phyloP scores from a whole-genome alignment of 2,329 filamentous ascomycete genomes.

The Clonostachys byssicola region DNA sequence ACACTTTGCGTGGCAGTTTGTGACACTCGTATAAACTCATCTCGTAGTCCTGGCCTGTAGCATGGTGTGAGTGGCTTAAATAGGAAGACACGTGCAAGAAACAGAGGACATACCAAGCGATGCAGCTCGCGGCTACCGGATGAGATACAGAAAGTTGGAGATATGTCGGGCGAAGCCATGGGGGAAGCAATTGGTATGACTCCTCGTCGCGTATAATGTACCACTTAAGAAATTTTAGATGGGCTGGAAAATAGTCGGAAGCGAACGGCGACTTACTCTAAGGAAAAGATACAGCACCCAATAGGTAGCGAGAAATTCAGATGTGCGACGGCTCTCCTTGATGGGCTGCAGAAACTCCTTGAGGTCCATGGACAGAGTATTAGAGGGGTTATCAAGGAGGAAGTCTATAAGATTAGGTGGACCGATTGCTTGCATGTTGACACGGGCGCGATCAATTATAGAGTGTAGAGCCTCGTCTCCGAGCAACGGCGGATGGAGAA shows the following conservation, averaged over 20 bases:
- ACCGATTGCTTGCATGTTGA: background rate
- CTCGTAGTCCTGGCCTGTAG: too few species aligned
- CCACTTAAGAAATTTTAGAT: background rate
- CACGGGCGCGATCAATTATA: background rate
- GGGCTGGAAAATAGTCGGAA: too few species aligned
- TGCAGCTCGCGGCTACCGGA: background rate
- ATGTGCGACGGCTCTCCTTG: background rate
- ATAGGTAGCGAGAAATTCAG: background rate
- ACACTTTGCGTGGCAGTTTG: background rate
- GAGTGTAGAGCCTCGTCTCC: too few species aligned
- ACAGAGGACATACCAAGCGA: background rate
- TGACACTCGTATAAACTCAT: too few species aligned
- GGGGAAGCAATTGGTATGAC: background rate
- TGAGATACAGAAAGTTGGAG: background rate
- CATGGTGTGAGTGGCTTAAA: too few species aligned
- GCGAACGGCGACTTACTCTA: background rate
- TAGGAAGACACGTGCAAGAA: background rate
- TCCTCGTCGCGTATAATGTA: background rate
- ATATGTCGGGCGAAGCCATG: background rate
- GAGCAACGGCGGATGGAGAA: too few species aligned
- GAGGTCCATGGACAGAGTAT: background rate
- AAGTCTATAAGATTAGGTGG: background rate
- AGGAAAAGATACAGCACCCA: background rate
- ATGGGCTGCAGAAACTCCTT: background rate
- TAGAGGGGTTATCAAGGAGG: background rate